phyloP scores from a whole-genome alignment of 192 early-diverging fungal genomes.

The Cladochytrium replicatum region DNA sequence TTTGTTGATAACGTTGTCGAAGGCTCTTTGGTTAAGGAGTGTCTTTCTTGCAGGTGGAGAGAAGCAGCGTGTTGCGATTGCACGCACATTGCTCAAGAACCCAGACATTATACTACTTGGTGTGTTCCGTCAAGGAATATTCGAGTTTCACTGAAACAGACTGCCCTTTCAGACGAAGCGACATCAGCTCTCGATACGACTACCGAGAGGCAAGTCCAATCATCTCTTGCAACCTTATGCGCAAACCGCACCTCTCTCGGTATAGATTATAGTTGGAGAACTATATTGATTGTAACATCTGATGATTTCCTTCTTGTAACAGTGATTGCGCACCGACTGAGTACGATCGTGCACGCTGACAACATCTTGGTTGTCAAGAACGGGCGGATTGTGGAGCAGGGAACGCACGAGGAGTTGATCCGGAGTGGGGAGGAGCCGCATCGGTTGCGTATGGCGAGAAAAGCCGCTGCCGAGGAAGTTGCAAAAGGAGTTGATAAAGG shows the following conservation, averaged over 20 bases:
- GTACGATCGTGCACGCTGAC: conserved; percentile 75
- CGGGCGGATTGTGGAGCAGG: conserved; percentile 65
- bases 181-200: conserved; percentile 75
- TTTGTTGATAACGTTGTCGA: neutral
- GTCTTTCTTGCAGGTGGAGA: conserved; percentile 81
- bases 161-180: conserved; percentile 90
- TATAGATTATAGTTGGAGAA: conserved; percentile 70
- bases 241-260: conserved; percentile 75
- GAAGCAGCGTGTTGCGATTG: conserved; percentile 84
- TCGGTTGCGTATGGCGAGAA: too few relatives aligned
- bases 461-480: neutral
- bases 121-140: conserved; percentile 36
- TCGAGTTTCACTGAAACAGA: neutral
- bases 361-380: conserved; percentile 78
- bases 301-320: neutral
- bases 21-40: conserved; percentile 15
- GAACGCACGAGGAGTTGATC: conserved; percentile 72
- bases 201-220: conserved; percentile 87
- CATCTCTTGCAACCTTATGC: conserved; percentile 65
- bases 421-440: conserved; percentile 10
- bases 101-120: conserved; percentile 44
- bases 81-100: conserved; percentile 68
- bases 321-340: conserved; percentile 58
- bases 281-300: conserved; percentile 4
- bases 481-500: too few relatives aligned